Percentiles rank a stretch among this genome's conserved stretches.
phyloP scores from a whole-genome alignment of 2,329 filamentous ascomycete genomes.

The Pseudogymnoascus sp. region DNA sequence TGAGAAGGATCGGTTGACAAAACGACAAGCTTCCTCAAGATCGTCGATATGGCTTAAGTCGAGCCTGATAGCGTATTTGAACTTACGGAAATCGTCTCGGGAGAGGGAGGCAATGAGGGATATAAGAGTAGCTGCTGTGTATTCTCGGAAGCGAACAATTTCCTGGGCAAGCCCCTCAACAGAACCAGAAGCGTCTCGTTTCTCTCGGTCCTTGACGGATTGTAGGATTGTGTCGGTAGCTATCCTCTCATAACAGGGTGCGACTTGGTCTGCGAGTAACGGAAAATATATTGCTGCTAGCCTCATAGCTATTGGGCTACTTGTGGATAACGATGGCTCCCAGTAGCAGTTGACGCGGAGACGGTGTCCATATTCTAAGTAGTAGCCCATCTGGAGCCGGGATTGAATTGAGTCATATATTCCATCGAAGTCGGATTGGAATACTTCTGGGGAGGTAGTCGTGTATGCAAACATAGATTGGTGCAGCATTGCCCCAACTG shows the following conservation, averaged over 20 bases:
- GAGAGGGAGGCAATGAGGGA: neutral
- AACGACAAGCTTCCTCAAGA: neutral
- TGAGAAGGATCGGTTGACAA: neutral
- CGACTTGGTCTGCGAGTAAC: neutral
- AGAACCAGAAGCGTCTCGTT: neutral
- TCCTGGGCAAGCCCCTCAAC: neutral
- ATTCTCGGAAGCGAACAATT: neutral
- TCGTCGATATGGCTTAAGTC: neutral
- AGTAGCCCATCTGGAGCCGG: neutral
- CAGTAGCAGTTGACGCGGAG: neutral
- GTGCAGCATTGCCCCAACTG: neutral
- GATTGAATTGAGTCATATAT: neutral
- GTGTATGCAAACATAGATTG: neutral
- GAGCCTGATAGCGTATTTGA: neutral
- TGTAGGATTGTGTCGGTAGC: neutral
- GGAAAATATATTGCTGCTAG: neutral
- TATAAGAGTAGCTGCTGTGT: neutral
- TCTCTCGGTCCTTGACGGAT: neutral
- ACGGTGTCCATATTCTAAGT: neutral
- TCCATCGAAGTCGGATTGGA: neutral
- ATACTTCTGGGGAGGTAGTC: neutral
- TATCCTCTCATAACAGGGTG: neutral
- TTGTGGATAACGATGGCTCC: neutral
- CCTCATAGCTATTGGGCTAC: neutral
- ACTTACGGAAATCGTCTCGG: neutral